Evolutionary conservation across 116 monocot genomes (phyloP).

Genomic region (Phalaenopsis hybrid): DNA sequence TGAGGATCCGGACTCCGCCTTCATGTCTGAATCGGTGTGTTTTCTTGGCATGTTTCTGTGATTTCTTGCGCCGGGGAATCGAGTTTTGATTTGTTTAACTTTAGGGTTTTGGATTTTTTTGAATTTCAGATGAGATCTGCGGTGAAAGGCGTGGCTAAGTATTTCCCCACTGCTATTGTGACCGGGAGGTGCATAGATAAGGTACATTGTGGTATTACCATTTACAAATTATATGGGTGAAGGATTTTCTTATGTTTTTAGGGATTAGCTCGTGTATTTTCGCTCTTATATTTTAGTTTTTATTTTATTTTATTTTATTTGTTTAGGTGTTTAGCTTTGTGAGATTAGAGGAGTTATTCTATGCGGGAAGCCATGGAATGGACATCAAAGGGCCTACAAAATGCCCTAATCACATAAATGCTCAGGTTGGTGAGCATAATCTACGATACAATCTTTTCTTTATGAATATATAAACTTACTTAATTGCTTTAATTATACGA

Average conservation of each 20-base stretch:
- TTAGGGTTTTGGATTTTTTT: not conserved
- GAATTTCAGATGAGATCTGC: conserved; percentile 19
- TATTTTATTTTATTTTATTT: not conserved
- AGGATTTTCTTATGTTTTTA: not conserved
- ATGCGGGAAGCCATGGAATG: conserved; percentile 48
- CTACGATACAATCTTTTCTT: not conserved
- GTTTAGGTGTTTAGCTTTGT: conserved; percentile 29
- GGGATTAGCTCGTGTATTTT: not conserved
- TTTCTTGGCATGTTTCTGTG: not conserved
- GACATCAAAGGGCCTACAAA: conserved; percentile 40
- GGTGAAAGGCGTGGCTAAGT: conserved; percentile 15
- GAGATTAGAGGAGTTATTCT: conserved; percentile 25
- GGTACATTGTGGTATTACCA: conserved; percentile 11
- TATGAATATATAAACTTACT: not conserved
- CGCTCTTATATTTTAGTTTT: no score
- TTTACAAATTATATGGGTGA: not conserved
- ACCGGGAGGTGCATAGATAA: conserved; percentile 23
- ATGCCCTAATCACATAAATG: conserved; percentile 9
- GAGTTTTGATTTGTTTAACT: not conserved
- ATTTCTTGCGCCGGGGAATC: not conserved
- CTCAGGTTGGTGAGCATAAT: conserved; percentile 8
- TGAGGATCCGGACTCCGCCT: conserved; percentile 35
- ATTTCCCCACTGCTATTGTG: conserved; percentile 29
- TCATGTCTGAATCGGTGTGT: conserved; percentile 23
- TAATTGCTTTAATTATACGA: not conserved